Evolutionary conservation across 1,284 basidiomycete genomes (phyloP), one percentile per base, ranked within the genome.

Genomic region (Omphalotus olearius): DNA sequence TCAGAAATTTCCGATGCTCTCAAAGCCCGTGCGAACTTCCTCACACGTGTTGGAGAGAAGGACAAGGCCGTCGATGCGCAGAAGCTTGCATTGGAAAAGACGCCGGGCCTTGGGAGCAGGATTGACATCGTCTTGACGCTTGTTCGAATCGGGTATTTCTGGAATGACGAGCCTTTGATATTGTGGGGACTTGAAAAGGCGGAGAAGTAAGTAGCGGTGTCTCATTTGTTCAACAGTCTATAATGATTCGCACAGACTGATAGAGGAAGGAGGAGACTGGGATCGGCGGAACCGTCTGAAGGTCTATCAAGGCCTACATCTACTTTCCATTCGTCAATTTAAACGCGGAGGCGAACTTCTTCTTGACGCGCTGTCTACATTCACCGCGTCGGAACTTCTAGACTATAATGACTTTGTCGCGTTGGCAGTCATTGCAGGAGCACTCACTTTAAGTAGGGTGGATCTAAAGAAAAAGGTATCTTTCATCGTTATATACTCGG

Each of bases 251-350:
- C 42, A 20, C 4, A 95, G 92, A 56, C 73, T 98, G 33, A 90
- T 98, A 47, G 94, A 98, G 62, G 84, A 94, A 66, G 96, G 97
- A 1, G 96, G 97, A 43, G 96, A 99, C 69, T 99, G 96, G 96
- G 96, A 99, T 68, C 78, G 97, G 51, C 82, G 94, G 28, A 99
- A 98, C 67, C 82, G 95, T 42, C 82, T 98, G 59, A 99, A 98
- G 69, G 96, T 98, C 37, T 99, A 99, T 74, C 83, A 86, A 50
- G 95, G 90, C 37, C 72, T 97, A 1, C 90, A 97, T 65, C 74
- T 88, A 28, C 73, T 97, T 33, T 91, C 92, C 16, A 88, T 94
- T 54, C 88, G 96, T 53, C 85, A 86, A 70, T 93, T 85, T 74
- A 88, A 82, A 67, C 82, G 69, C 18, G 86, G 74, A 6, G 78